Conservation (phyloP, 495 filamentous ascomycete species). For the Lasiosphaeriaceae sp. region DNA sequence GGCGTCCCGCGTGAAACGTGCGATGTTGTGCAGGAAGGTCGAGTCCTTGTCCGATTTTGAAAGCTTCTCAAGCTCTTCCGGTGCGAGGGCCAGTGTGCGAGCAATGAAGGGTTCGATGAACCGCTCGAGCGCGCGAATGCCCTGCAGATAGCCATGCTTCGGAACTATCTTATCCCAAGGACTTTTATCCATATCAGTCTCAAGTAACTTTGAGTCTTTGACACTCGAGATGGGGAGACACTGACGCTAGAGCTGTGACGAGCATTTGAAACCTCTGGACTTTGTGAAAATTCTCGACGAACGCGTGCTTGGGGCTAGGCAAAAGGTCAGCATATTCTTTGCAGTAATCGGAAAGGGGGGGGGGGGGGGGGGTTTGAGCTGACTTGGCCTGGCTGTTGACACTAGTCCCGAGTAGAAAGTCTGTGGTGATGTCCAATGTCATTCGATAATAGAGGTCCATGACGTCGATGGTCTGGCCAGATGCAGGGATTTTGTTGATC, state of each 20-base stretch:
- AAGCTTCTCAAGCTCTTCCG: conserved; percentile 48
- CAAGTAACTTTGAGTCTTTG: conserved; percentile 5
- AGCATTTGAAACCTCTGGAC: conserved; percentile 50
- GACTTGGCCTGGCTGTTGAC: conserved; percentile 50
- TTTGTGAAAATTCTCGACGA: conserved; percentile 50
- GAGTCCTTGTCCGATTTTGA: conserved; percentile 37
- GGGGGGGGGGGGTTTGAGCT: background rate
- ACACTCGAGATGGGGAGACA: conserved; percentile 14
- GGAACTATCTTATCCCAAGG: conserved; percentile 44
- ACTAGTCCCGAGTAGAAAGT: conserved; percentile 53
- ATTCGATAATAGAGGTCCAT: conserved; percentile 52
- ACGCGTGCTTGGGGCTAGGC: conserved; percentile 40
- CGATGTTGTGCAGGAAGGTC: conserved; percentile 48
- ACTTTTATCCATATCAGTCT: conserved; percentile 12
- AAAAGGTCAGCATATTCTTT: background rate
- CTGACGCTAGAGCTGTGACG: conserved; percentile 39
- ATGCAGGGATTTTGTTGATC: conserved; percentile 34
- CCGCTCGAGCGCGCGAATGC: conserved; percentile 42
- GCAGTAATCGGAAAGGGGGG: background rate
- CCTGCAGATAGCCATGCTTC: conserved; percentile 36
- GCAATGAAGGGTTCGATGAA: conserved; percentile 54
- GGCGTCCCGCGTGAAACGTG: conserved; percentile 40
- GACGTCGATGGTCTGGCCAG: conserved; percentile 44
- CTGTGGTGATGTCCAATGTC: conserved; percentile 57
- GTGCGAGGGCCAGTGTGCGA: conserved; percentile 42